phyloP scores from a whole-genome alignment of 805 yeast species.

The Pichia exigua region DNA sequence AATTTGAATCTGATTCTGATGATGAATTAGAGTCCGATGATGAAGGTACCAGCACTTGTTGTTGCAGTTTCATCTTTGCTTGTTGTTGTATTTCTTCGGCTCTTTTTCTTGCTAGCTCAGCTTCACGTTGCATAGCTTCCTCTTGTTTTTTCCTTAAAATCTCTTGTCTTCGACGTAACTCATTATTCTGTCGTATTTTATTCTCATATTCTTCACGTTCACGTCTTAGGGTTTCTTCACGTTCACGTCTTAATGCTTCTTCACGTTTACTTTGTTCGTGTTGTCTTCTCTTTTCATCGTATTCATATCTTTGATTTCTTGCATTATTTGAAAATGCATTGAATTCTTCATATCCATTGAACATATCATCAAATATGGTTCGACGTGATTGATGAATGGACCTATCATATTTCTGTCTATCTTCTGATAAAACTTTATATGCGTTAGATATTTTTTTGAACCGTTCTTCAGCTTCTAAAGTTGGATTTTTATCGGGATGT shows the following conservation, averaged over 20 bases:
- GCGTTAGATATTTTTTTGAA: slow-evolving; percentile 90
- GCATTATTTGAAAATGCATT: not conserved
- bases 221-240: not conserved
- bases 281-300: not conserved
- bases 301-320: not conserved
- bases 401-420: slow-evolving; percentile 49
- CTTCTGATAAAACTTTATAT: slow-evolving; percentile 65
- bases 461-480: slow-evolving; percentile 55
- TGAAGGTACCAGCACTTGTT: not conserved
- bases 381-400: not conserved
- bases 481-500: slow-evolving; percentile 78
- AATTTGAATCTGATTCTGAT: not conserved
- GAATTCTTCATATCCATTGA: not conserved
- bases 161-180: slow-evolving; percentile 1
- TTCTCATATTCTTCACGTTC: slow-evolving; percentile 1
- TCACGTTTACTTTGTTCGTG: not conserved
- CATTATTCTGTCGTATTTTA: not conserved
- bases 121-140: slow-evolving; percentile 2
- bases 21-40: not conserved
- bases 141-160: not conserved
- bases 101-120: slow-evolving; percentile 2
- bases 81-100: slow-evolving; percentile 4
- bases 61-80: slow-evolving; percentile 1
- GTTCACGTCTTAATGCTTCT: not conserved
- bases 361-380: not conserved